Percentiles rank a stretch among this genome's conserved stretches.
Evolutionary conservation across 2,329 filamentous ascomycete genomes (phyloP).

Genomic region (Cercospora zeina): DNA sequence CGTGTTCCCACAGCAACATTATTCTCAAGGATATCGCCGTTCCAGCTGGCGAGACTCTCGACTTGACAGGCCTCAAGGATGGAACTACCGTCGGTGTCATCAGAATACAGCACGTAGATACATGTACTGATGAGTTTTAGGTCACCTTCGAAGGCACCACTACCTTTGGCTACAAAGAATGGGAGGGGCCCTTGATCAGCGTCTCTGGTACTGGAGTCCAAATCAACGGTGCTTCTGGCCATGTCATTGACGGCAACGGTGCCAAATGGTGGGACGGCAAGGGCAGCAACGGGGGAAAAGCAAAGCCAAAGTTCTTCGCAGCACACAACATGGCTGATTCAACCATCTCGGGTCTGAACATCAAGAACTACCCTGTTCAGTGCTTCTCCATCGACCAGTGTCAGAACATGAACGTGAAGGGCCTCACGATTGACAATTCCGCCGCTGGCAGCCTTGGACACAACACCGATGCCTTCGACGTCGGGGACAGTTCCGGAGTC

Average conservation of each 20-base stretch:
- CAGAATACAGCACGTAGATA: constrained; percentile 39
- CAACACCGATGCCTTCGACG: constrained; percentile 43
- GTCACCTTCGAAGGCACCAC: constrained; percentile 66
- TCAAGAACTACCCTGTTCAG: constrained; percentile 47
- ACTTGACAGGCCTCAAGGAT: constrained; percentile 45
- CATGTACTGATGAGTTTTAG: constrained; percentile 28
- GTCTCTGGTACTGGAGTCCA: constrained; percentile 60
- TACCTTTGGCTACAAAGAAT: constrained; percentile 67
- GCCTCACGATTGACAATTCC: constrained; percentile 45
- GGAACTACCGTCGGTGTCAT: constrained; percentile 47
- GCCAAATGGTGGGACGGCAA: constrained; percentile 48
- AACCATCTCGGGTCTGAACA: constrained; percentile 43
- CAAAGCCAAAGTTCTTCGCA: constrained; percentile 47
- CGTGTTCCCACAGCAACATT: constrained; percentile 33
- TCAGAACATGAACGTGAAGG: constrained; percentile 41
- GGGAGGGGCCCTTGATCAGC: constrained; percentile 64
- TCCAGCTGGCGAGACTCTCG: constrained; percentile 44
- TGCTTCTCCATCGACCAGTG: constrained; percentile 43
- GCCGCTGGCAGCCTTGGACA: constrained; percentile 45
- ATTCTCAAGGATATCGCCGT: constrained; percentile 45
- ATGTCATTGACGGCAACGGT: constrained; percentile 53
- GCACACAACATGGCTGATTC: constrained; percentile 45
- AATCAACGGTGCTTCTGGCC: constrained; percentile 55
- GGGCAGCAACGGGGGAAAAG: constrained; percentile 50
- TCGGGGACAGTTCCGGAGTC: constrained; percentile 37